Conservation (phyloP, 1,284 basidiomycete genomes). For the Sanguinoderma infundibulare region DNA sequence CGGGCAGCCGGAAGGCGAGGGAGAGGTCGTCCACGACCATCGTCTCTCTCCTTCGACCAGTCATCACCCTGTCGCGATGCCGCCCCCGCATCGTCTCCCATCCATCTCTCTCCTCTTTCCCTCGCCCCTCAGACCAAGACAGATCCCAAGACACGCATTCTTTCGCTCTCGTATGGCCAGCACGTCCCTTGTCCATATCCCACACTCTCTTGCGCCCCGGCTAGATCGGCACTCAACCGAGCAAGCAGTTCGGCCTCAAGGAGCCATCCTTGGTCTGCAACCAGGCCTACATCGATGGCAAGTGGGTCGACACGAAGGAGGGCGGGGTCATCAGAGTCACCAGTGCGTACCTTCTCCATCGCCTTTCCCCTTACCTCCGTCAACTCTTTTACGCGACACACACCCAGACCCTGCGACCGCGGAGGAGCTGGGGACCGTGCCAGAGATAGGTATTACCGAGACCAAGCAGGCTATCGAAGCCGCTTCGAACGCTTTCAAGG, state of each 20-base stretch:
- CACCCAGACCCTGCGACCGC: constrained; percentile 81
- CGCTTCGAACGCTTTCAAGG: constrained; percentile 76
- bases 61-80: too few species aligned
- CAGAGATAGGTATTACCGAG: constrained; percentile 87
- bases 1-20: too few species aligned
- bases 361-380: neutral
- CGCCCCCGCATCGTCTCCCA: neutral
- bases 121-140: constrained; percentile 10
- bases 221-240: neutral
- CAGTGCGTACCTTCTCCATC: constrained; percentile 53
- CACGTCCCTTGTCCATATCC: constrained; percentile 22
- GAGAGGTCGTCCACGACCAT: neutral
- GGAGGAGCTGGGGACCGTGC: constrained; percentile 79
- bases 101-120: constrained; percentile 12
- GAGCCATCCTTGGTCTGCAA: constrained; percentile 77
- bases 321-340: constrained; percentile 75
- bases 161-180: constrained; percentile 33
- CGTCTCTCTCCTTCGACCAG: too few species aligned
- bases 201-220: too few species aligned
- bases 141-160: constrained; percentile 18
- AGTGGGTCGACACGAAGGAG: constrained; percentile 81
- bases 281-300: constrained; percentile 80
- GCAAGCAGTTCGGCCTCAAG: constrained; percentile 68
- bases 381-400: neutral
- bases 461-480: constrained; percentile 81